Percentiles rank a stretch among this genome's conserved stretches.
Evolutionary conservation across 192 early-diverging fungal species (phyloP).

Genomic region (Umbelopsis ramanniana): DNA sequence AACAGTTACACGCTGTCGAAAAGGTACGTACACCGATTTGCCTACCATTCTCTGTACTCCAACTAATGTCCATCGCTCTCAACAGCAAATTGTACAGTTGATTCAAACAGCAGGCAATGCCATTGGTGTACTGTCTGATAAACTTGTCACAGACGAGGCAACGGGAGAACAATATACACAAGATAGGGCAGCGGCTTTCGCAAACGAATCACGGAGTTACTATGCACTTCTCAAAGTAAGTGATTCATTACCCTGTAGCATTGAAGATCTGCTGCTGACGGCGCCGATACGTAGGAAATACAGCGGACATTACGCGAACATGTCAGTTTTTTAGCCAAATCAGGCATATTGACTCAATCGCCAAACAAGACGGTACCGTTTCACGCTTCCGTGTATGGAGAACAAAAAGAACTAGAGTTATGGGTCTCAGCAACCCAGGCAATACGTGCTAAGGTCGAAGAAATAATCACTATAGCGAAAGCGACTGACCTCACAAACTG

Average conservation of each 20-base stretch:
- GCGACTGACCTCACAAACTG: background rate
- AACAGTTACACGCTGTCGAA: constrained; percentile 2
- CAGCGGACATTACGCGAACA: constrained; percentile 4
- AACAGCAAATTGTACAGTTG: constrained; percentile 9
- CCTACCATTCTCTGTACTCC: background rate
- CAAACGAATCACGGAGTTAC: constrained; percentile 9
- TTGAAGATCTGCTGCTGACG: too few species aligned
- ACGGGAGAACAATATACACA: background rate
- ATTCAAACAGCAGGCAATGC: constrained; percentile 11
- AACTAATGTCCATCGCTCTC: background rate
- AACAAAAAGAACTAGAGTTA: constrained; percentile 27
- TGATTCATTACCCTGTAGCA: background rate
- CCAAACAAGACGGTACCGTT: constrained; percentile 26
- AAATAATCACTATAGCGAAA: background rate
- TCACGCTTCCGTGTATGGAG: constrained; percentile 28
- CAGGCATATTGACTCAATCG: constrained; percentile 9
- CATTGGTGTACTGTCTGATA: constrained; percentile 2
- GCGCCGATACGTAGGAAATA: background rate
- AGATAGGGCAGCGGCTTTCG: constrained; percentile 1
- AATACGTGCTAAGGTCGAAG: background rate
- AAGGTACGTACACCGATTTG: background rate
- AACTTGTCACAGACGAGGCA: background rate
- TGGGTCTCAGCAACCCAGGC: constrained; percentile 22
- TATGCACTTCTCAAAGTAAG: constrained; percentile 13
- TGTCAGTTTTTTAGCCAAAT: constrained; percentile 4